Evolutionary conservation across 1,284 basidiomycete species (phyloP), one percentile per base, ranked within the genome.

Genomic region (Cystobasidium slooffiae): DNA sequence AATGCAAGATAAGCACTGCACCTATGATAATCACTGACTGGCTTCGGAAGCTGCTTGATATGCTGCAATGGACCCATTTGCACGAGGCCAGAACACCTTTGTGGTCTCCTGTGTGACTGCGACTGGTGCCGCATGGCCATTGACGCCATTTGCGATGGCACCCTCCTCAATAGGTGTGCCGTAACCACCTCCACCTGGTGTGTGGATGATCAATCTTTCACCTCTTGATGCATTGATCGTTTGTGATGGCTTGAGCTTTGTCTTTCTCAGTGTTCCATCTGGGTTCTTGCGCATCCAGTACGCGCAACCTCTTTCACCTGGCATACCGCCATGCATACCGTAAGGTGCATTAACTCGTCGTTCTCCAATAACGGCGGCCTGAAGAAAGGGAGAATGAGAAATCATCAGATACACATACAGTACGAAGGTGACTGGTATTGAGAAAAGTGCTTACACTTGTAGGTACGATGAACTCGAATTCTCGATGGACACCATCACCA

Each of bases 171-270:
- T 74, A 84, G 80, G 16, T 78, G 79, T 65, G 1, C 94, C 94
- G 91, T 92, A 97, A 0, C 89, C 95, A 4, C 95, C 95, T 6
- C 92, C 95, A 1, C 95, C 95, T 0, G 94, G 95, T 1, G 94
- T 97, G 82, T 94, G 88, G 74, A 97, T 89, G 72, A 91, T 78
- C 72, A 96, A 83, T 55, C 86, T 84, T 82, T 97, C 94, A 1
- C 91, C 90, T 78, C 90, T 90, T 62, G 90, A 91, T 88, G 94
- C 93, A 83, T 87, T 88, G 55, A 94, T 87, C 0, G 91, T 93
- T 56, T 90, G 91, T 82, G 66, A 69, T 20, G 78, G 77, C 53
- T 75, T 74, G 39, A 76, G 52, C 70, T 75, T 73, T 61, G 66
- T 76, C 49, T 64, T 74, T n/a, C 56, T 22, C 47, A 64, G 76